A percentile compares a stretch with the other conserved stretches of the same genome.
Conservation (phyloP, 805 yeast genomes). For the Debaryomyces castellii region DNA sequence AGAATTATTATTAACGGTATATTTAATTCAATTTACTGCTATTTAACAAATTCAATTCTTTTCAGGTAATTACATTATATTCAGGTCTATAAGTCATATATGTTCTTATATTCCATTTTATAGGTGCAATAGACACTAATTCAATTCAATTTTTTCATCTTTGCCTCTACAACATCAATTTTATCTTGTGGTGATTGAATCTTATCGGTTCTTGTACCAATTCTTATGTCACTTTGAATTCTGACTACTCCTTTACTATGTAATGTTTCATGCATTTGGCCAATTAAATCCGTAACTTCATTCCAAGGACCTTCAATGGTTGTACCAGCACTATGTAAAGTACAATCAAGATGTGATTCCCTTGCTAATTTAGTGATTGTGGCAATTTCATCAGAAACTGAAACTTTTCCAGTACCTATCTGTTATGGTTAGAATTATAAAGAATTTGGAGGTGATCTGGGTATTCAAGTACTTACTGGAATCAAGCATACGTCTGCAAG, state of each 20-base stretch:
- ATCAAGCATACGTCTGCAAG: constrained; percentile 84
- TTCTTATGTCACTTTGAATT: constrained; percentile 82
- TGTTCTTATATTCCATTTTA: neutral
- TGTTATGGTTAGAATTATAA: constrained; percentile 14
- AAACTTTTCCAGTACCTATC: constrained; percentile 77
- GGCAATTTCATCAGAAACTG: constrained; percentile 81
- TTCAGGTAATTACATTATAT: neutral
- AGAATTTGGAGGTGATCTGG: too few species aligned
- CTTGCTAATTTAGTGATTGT: constrained; percentile 64
- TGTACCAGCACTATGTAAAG: constrained; percentile 89
- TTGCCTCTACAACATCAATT: constrained; percentile 60
- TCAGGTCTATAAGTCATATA: neutral
- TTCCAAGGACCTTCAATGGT: constrained; percentile 93
- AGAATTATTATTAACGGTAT: neutral
- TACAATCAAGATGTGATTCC: constrained; percentile 59
- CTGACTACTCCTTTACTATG: constrained; percentile 72
- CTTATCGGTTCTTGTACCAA: constrained; percentile 83
- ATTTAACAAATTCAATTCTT: neutral
- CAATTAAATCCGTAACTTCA: constrained; percentile 77
- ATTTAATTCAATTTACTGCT: neutral
- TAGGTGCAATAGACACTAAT: neutral
- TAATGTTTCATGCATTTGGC: constrained; percentile 69
- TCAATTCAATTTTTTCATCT: constrained; percentile 23
- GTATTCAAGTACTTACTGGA: constrained; percentile 60
- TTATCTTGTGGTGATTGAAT: constrained; percentile 71